Evolutionary conservation across 768 basidiomycete species (phyloP), one percentile per base, ranked within the genome.

Genomic region (Tricholoma flavovirens): DNA sequence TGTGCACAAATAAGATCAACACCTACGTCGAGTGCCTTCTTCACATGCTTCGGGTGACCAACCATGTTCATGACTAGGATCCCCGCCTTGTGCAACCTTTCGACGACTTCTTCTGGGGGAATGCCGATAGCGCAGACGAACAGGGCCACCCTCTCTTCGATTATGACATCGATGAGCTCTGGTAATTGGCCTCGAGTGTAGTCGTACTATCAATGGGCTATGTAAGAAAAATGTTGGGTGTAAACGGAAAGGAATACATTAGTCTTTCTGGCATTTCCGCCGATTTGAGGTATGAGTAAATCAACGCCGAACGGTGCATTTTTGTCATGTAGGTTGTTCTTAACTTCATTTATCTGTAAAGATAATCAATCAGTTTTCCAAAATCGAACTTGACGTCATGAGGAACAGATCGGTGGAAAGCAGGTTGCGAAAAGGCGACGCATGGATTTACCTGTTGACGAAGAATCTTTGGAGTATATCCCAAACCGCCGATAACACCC

Each of bases 61-160:
- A 96, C 87, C 90, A 93, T 93, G 73, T 95, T 94, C 91, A 93
- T 94, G 62, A 94, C 78, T 35, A 85, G 80, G 59, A 96, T 93
- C 12, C 90, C 87, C 11, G 90, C 90, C 62, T 82, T 73, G 73
- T 97, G 94, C 40, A 97, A 76, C 61, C 75, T 82, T 29, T 94
- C 89, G 33, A 97, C 89, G 30, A 80, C 86, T 59, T 83, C 78
- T 64, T 80, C 81, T 3, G 94, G 90, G 1, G 94, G 94, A 4
- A 96, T 83, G 61, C 93, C 93, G 43, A 94, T 81, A 29, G 93
- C 93, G 60, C 86, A 97, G 55, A 98, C 94, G 69, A 98, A 98
- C 10, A 98, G 83, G 24, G 81, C 73, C 0, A 91, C 74, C 67
- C 90, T 91, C 73, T 96, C 93, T 56, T 95, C 90, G 66, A 96